Conservation (phyloP, 768 basidiomycete genomes). For the Termitomyces sp. region DNA sequence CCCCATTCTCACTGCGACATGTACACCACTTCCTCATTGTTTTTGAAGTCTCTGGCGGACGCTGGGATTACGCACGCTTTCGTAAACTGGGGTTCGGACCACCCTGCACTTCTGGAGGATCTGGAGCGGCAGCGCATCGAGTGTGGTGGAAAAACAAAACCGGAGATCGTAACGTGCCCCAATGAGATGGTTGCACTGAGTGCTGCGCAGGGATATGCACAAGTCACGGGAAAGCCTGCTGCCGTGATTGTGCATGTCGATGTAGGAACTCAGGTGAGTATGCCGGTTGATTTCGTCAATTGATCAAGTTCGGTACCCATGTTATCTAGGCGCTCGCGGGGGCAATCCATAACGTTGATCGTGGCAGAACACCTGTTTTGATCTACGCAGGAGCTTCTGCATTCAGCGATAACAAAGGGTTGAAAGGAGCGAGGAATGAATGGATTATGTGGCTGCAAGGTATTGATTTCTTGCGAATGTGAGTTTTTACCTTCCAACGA, state of each 20-base stretch:
- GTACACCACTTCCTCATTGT: conserved; percentile 60
- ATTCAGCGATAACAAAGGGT: conserved; percentile 51
- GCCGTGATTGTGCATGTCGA: conserved; percentile 76
- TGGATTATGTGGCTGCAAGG: conserved; percentile 77
- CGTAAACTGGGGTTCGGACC: conserved; percentile 78
- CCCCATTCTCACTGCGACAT: conserved; percentile 20
- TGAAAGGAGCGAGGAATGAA: conserved; percentile 64
- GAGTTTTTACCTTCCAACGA: background rate
- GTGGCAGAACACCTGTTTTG: conserved; percentile 55
- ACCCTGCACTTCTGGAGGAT: conserved; percentile 69
- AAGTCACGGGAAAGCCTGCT: conserved; percentile 62
- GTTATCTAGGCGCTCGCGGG: conserved; percentile 56
- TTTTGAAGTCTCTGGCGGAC: conserved; percentile 50
- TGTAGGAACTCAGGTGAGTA: conserved; percentile 59
- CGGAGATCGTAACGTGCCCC: conserved; percentile 63
- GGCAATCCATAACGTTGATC: conserved; percentile 70
- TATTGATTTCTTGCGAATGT: conserved; percentile 14
- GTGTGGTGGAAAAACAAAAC: conserved; percentile 31
- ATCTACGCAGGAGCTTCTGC: conserved; percentile 75
- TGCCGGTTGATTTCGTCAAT: background rate
- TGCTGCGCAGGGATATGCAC: conserved; percentile 69
- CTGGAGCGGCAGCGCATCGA: conserved; percentile 51
- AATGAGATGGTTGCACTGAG: conserved; percentile 77
- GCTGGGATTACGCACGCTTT: conserved; percentile 67
- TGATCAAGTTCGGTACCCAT: background rate